Percentiles rank a stretch among this genome's conserved stretches.
Evolutionary conservation across 495 filamentous ascomycete species (phyloP).

Genomic region (Corynascus novoguineensis): DNA sequence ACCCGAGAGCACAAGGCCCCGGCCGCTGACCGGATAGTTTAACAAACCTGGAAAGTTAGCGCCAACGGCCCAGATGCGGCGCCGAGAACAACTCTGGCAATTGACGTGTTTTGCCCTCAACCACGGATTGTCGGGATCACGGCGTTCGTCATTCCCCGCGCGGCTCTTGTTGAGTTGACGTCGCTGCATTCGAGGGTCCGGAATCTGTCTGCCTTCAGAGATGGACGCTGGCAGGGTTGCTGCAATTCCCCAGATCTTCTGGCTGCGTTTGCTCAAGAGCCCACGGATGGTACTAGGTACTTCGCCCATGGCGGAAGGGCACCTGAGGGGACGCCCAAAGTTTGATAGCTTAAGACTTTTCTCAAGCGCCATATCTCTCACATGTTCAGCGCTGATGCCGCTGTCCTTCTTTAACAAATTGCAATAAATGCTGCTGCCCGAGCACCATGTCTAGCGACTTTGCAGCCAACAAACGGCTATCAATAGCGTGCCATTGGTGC

Average conservation of each 20-base stretch:
- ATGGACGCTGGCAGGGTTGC: not conserved
- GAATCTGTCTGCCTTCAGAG: slow-evolving; percentile 9
- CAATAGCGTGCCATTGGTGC: slow-evolving; percentile 23
- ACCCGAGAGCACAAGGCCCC: slow-evolving; percentile 8
- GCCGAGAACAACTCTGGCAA: not conserved
- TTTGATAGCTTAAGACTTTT: not conserved
- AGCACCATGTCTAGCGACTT: slow-evolving; percentile 2
- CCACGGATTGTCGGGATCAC: not conserved
- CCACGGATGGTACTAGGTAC: not conserved
- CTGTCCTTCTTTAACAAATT: slow-evolving; percentile 14
- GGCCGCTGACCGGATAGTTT: not conserved
- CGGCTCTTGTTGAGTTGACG: not conserved
- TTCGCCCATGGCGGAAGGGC: not conserved
- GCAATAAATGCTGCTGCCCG: not conserved
- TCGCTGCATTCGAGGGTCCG: not conserved
- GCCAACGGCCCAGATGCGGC: not conserved
- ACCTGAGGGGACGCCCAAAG: not conserved
- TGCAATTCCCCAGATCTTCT: not conserved
- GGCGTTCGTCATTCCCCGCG: slow-evolving; percentile 7
- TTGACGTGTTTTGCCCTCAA: slow-evolving; percentile 4
- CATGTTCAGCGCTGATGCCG: not conserved
- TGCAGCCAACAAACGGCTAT: slow-evolving; percentile 17
- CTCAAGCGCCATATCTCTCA: too few species aligned
- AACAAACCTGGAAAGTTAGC: too few species aligned
- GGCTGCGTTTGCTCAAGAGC: not conserved